Base-by-base conservation (phyloP, 2,329 filamentous ascomycete species). In the Claviceps africana region DNA sequence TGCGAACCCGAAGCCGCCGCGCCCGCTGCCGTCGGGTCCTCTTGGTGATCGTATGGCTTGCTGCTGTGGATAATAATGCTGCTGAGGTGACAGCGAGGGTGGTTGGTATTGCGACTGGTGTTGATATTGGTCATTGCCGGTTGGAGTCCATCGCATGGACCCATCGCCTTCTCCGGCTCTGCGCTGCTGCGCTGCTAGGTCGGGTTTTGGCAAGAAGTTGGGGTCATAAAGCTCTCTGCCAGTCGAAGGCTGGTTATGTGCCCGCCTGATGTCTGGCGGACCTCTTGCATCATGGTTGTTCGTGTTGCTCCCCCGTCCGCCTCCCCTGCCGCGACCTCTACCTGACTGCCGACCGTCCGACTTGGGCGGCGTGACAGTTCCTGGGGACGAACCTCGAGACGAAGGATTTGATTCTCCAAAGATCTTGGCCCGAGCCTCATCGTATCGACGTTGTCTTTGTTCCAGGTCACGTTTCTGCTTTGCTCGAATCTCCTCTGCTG, bases 381-480 rank as follows among this genome's bases (percentile, higher is more conserved):
- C 79, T 0, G 82, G 80, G 4, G 81, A 81, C 4, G 82, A 82
- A 8, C 75, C 72, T 1, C 81, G 78, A 0, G 82, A 77, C 8
- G 72, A 72, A 10, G 72, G 67, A 35, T 67, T 71, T 10, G 72
- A 70, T 35, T 79, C 81, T 21, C 89, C 89, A 66, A 96, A 91
- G 52, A 96, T 83, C 64, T 89, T 85, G 60, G 91, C 88, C 31
- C 91, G 78, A 6, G 83, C 87, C 70, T 95, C 89, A 55, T 94
- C 86, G 65, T 96, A 96, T 55, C 86, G 85, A 53, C 82, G 82
- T 71, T 95, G 86, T 71, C 93, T 95, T 70, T 95, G 89, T 63
- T 94, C 89, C 10, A 82, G 79, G 60, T 95, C 88, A 48, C 79
- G 77, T 64, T 88, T 81, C 51, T 90, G 86, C 62, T 85, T 85